Evolutionary conservation across 306 rosid species (phyloP), one percentile per base, ranked within the genome.

Genomic region (Acacia confusa): DNA sequence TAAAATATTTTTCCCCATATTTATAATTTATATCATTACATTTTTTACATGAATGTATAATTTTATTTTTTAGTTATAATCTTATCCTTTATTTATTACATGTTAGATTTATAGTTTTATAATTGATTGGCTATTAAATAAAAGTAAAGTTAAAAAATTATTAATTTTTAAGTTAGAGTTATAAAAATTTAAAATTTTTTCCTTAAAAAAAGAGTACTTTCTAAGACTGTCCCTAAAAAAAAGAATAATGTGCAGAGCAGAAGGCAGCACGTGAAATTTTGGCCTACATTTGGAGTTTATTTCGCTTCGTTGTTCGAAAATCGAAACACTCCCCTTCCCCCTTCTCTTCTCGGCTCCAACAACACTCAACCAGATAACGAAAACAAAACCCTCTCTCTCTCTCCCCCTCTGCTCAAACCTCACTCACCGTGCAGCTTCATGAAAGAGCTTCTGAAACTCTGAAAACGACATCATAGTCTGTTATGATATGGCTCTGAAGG

Each of bases 401-500:
- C 43, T 22, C 72, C 24, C 30, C 70, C 53, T 14, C 53, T 47
- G 53, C 53, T 47, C 50, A 12, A 45, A 45, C 50, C 61, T 20
- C 61, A n/a, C 13, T 8, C 24, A 15, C 9, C 9, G 9, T 17
- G n/a, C 10, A 52, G 25, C 64, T 57, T 57, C 76, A 90, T 87
- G 92, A 82, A 66, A 75, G 38, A 84, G 58, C 85, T 81, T 80
- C 53, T 55, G 25, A 58, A 52, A 22, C 84, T 60, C 4, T 14
- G 85, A 83, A 73, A 64, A 84, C 90, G 70, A 84, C 84, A 47
- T 79, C 87, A 84, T 87, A 69, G 85, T 40, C 30, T 71, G 75
- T 12, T 25, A 52, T 25, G 32, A 40, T 69, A 95, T 96, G 99
- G 88, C 92, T 48, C 87, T 77, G 52, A 88, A 89, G 84, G 90